phyloP scores from a whole-genome alignment of 2,329 filamentous ascomycete genomes.

The Cladosporium sp. region DNA sequence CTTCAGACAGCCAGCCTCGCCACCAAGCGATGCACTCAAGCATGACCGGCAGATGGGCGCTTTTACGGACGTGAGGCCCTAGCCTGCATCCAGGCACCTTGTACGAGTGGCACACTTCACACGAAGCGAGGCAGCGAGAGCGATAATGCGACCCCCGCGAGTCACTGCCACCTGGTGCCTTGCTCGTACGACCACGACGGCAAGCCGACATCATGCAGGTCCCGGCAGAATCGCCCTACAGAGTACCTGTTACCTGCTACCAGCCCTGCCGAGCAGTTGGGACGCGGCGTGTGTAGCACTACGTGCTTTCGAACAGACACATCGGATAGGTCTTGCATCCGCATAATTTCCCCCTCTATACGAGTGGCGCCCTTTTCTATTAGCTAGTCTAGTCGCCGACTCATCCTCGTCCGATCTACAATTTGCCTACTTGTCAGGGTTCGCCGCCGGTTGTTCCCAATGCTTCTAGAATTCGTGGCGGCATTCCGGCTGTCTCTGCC shows the following conservation, averaged over 20 bases:
- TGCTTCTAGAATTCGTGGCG: conserved; percentile 2
- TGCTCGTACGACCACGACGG: background rate
- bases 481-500: background rate
- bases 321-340: no score
- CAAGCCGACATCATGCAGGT: background rate
- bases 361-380: background rate
- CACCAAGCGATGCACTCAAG: background rate
- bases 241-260: background rate
- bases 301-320: no score
- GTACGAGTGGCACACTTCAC: background rate
- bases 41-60: background rate
- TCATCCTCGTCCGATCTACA: background rate
- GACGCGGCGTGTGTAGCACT: background rate
- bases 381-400: background rate
- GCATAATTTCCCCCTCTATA: no score
- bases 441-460: background rate
- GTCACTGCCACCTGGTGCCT: background rate
- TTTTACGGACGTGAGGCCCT: background rate
- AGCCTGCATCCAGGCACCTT: background rate
- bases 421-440: background rate
- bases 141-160: no score
- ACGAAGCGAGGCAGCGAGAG: background rate
- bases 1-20: background rate
- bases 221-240: background rate
- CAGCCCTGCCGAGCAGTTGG: background rate